Conservation (phyloP, 2,329 filamentous ascomycete species). For the Alternaria sp. region DNA sequence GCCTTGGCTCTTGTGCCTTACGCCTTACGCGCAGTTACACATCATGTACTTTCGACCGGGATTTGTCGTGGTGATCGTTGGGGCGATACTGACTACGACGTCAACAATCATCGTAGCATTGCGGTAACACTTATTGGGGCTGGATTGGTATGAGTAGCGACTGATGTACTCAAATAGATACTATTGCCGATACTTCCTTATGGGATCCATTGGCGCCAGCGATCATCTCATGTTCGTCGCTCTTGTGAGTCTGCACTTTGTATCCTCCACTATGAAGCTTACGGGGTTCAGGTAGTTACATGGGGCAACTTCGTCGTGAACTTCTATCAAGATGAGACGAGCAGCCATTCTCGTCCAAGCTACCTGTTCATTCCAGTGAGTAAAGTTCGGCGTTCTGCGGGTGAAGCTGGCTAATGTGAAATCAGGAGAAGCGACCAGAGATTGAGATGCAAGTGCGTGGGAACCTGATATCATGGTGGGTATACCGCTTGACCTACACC, state of each 20-base stretch:
- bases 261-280: conserved; percentile 7
- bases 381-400: background rate
- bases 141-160: background rate
- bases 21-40: conserved; percentile 5
- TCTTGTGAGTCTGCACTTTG: conserved; percentile 32
- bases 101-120: conserved; percentile 46
- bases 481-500: conserved; percentile 46
- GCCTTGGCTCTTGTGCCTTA: conserved; percentile 4
- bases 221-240: conserved; percentile 49
- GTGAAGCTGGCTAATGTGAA: conserved; percentile 14
- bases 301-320: conserved; percentile 51
- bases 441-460: conserved; percentile 37
- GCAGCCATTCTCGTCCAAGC: conserved; percentile 35
- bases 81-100: conserved; percentile 45
- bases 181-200: conserved; percentile 47
- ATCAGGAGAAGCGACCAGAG: conserved; percentile 41
- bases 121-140: conserved; percentile 33
- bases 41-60: conserved; percentile 45
- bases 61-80: conserved; percentile 47
- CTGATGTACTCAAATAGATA: conserved; percentile 35
- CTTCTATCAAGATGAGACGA: conserved; percentile 47
- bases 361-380: conserved; percentile 42
- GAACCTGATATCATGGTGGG: conserved; percentile 46
- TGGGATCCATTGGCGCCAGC: conserved; percentile 42
- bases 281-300: conserved; percentile 40